A percentile compares a stretch with the other conserved stretches of the same genome.
phyloP scores from a whole-genome alignment of 73 alveolate genomes.

The Urostyla sp. region DNA sequence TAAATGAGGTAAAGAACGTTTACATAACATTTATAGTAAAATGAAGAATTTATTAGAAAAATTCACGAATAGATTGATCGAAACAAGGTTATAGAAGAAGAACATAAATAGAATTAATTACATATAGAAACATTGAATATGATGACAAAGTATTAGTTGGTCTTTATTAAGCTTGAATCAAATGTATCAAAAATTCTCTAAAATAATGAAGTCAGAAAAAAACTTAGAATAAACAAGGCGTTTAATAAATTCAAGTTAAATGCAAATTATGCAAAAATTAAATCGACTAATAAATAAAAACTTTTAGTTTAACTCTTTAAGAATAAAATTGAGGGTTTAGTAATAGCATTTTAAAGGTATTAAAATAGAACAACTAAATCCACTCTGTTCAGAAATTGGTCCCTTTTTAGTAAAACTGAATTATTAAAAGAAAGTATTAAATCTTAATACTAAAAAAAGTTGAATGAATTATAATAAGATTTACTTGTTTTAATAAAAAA shows the following conservation, averaged over 20 bases:
- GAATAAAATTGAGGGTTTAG: background rate
- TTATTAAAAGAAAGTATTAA: background rate
- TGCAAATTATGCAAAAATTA: background rate
- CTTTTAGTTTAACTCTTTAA: background rate
- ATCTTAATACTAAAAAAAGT: conserved; percentile 5
- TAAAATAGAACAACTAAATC: background rate
- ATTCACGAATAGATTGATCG: conserved; percentile 20
- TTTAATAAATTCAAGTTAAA: conserved; percentile 15
- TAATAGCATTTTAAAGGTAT: conserved; percentile 15
- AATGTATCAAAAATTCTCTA: conserved; percentile 11
- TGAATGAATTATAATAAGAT: conserved; percentile 14
- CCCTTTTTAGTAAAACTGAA: background rate
- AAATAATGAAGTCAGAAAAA: conserved; percentile 31
- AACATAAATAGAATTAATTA: conserved; percentile 35
- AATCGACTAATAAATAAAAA: background rate
- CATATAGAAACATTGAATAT: conserved; percentile 68
- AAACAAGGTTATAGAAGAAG: conserved; percentile 43
- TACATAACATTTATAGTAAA: background rate
- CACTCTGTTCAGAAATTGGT: background rate
- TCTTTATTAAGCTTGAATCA: conserved; percentile 61
- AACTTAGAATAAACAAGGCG: conserved; percentile 39
- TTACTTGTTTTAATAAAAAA: background rate
- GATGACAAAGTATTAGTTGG: conserved; percentile 73
- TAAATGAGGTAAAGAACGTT: background rate
- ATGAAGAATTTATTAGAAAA: conserved; percentile 1